phyloP scores from a whole-genome alignment of 768 basidiomycete genomes.

The Mycena rebaudengoi region DNA sequence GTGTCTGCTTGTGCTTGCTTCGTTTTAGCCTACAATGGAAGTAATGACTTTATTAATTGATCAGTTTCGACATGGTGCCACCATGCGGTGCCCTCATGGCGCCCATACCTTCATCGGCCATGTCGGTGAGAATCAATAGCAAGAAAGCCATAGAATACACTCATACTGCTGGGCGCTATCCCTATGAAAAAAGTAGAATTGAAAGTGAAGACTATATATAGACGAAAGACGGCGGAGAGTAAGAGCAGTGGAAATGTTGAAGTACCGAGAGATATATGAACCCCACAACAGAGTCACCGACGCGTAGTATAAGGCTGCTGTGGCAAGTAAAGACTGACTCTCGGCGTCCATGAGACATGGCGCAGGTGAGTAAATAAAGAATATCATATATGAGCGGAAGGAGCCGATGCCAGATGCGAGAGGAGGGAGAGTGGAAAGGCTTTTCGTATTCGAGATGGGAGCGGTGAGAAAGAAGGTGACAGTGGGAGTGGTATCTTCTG shows the following conservation, averaged over 20 bases:
- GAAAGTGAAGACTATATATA: constrained; percentile 28
- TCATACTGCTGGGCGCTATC: no score
- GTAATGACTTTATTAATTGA: no score
- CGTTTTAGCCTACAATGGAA: no score
- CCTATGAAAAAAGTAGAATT: constrained; percentile 28
- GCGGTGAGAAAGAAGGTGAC: constrained; percentile 26
- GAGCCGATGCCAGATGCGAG: constrained; percentile 37
- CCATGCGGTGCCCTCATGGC: no score
- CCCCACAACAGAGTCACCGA: constrained; percentile 21
- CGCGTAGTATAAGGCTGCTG: constrained; percentile 42
- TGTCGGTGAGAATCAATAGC: no score
- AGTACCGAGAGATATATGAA: constrained; percentile 24
- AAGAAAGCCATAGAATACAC: no score
- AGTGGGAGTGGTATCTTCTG: constrained; percentile 32
- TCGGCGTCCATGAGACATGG: constrained; percentile 57
- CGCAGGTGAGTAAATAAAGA: constrained; percentile 64
- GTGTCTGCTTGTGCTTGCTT: no score
- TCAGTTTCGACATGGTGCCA: no score
- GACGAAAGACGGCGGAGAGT: constrained; percentile 19
- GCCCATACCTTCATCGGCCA: no score
- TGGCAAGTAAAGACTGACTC: constrained; percentile 70
- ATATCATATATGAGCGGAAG: constrained; percentile 56
- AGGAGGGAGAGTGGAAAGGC: constrained; percentile 32
- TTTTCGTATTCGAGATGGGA: constrained; percentile 22
- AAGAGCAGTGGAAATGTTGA: constrained; percentile 21